Base-by-base conservation (phyloP, 495 filamentous ascomycete genomes). In the Durotheca rogersii region DNA sequence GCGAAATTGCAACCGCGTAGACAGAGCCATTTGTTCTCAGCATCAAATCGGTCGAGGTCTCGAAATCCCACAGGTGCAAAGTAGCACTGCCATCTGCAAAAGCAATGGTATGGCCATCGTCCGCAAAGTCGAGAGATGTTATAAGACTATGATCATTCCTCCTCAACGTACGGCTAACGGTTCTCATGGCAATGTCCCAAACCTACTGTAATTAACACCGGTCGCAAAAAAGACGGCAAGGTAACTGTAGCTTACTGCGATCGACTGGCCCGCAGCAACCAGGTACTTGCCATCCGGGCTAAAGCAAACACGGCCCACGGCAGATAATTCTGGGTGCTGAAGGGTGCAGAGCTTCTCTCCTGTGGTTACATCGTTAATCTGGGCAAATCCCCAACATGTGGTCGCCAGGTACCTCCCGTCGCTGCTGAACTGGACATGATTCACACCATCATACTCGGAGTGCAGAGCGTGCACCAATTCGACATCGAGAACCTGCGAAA, bases 221-320 rank as follows among this genome's bases (percentile, higher is more conserved):
- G 35, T 10, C 1, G 25, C 3, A 1, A 49, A 9, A 30, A n/a
- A n/a, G n/a, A n/a, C n/a, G n/a, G n/a, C 5, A 7, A 16, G n/a
- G 7, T 4, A 27, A 11, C 14, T 17, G 30, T 35, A 25, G 27
- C 47, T 27, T 16, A 6, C 11, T 23, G 11, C 11, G 6, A 35
- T 12, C 6, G 3, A 11, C 23, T 11, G n/a, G 11, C 27, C 12
- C 12, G 5, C 12, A 9, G n/a, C 2, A 35, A 37, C 37, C 7
- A 50, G 15, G n/a, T 41, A 35, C 7, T 21, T 36, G 1, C 18
- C 27, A 6, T 50, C 25, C 17, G 37, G 19, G 19, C 27, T 38
- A n/a, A 50, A 41, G 4, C 20, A 35, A 7, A 41, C 10, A 34
- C 0, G 0, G 11, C 6, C 1, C 3, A 41, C 11, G 2, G n/a